Evolutionary conservation across 805 yeast genomes (phyloP).

Genomic region (Teunomyces kruisii): DNA sequence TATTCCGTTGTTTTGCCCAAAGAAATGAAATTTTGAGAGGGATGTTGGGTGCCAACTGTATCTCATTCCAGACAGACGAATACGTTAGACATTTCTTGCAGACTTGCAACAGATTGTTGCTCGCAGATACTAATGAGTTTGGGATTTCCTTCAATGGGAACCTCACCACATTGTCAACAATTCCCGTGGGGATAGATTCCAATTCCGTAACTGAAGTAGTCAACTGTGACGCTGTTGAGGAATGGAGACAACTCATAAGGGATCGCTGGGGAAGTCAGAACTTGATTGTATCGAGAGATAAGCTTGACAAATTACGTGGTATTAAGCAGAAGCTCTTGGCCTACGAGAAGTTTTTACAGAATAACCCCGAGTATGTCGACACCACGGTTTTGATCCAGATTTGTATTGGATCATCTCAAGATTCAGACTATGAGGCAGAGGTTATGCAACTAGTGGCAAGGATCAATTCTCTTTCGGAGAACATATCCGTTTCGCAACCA

Average conservation of each 20-base stretch:
- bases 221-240: constrained; percentile 48
- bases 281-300: constrained; percentile 84
- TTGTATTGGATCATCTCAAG: constrained; percentile 58
- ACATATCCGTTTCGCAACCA: constrained; percentile 74
- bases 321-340: constrained; percentile 84
- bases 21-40: constrained; percentile 76
- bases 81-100: constrained; percentile 92
- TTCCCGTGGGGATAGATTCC: constrained; percentile 81
- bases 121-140: constrained; percentile 72
- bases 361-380: constrained; percentile 69
- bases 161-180: constrained; percentile 53
- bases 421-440: constrained; percentile 68
- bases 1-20: constrained; percentile 90
- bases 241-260: constrained; percentile 69
- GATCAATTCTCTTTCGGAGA: constrained; percentile 73
- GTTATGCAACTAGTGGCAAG: constrained; percentile 77
- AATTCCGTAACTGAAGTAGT: constrained; percentile 49
- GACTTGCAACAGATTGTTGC: constrained; percentile 78
- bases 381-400: constrained; percentile 80
- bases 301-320: constrained; percentile 84
- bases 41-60: constrained; percentile 81
- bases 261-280: constrained; percentile 75
- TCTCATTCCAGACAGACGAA: constrained; percentile 89
- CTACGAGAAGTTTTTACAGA: constrained; percentile 71
- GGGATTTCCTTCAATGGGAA: constrained; percentile 63